These are phyloP conservation scores for Penicillium antarcticum DNA, from an alignment of 495 filamentous ascomycete species.

Conservation along the genomic window DNA sequence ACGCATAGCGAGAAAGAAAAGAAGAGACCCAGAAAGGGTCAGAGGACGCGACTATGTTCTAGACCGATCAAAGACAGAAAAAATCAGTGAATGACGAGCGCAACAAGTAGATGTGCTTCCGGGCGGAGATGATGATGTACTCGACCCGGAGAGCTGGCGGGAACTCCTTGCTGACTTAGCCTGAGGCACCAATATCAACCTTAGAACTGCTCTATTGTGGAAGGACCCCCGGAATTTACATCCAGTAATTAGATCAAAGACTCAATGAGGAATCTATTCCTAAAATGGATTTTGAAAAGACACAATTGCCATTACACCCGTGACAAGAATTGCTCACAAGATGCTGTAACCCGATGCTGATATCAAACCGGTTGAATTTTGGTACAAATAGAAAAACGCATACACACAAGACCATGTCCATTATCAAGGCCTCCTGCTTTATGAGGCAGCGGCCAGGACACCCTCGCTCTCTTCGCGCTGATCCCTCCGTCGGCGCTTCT, in stretches of 20 bases:
- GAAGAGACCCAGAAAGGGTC: not conserved
- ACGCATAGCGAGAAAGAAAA: constrained; percentile 21
- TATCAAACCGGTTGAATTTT: constrained; percentile 38
- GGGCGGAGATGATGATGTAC: constrained; percentile 40
- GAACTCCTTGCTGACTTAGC: constrained; percentile 10
- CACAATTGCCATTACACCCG: not conserved
- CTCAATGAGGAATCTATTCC: not conserved
- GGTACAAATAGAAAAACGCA: constrained; percentile 32
- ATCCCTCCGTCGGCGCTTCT: constrained; percentile 80
- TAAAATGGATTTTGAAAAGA: not conserved
- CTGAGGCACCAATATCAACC: constrained; percentile 4
- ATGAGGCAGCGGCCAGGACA: constrained; percentile 41
- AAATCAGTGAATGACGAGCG: constrained; percentile 28
- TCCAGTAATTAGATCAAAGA: not conserved
- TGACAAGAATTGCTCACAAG: not conserved
- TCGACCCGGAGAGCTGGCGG: constrained; percentile 14
- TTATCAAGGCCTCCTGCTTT: constrained; percentile 13
- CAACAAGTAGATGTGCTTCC: constrained; percentile 6
- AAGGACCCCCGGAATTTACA: constrained; percentile 1
- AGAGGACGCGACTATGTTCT: constrained; percentile 3
- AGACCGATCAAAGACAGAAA: not conserved
- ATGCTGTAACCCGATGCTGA: constrained; percentile 13
- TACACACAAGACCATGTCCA: constrained; percentile 23
- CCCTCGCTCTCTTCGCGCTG: constrained; percentile 50
- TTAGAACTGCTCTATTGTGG: not conserved